Evolutionary conservation across 2,329 filamentous ascomycete genomes (phyloP), one percentile per base, ranked within the genome.

Genomic region (Byssochlamys sp.): DNA sequence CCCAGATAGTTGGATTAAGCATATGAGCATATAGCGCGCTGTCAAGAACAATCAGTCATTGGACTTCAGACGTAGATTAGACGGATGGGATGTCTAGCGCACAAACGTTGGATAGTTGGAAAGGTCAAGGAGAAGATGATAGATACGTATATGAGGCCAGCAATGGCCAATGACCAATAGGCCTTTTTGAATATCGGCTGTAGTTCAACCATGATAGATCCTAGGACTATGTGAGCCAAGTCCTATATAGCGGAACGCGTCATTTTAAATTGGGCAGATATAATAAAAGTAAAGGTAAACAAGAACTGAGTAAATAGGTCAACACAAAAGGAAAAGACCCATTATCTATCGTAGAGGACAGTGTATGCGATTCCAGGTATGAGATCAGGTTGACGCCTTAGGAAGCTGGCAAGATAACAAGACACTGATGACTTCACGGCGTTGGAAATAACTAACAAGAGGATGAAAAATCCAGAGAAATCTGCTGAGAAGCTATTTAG

Each of bases 21-120:
- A 87, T 88, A 73, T 97, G 87, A 28, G 87, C 85, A 70, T 97
- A 99, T 4, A 96, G 72, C 26, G 88, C 86, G 68, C 91, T 95
- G 64, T 54, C 39, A 45, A 48, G 9, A 59, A 57, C 31, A 48
- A 52, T 35, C 51, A 31, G 60, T 39, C 11, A 27, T 33, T 45
- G 25, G 29, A 7, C 7, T 50, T 48, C 7, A 19, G 33, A 55
- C 35, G 11, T 39, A n/a, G 53, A 49, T 56, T 10, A 27, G 14
- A 24, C 6, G 33, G 24, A 14, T 28, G 26, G 11, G 7, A 26
- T 24, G 11, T 19, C 14, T 53, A 31, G 73, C 85, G 75, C 79
- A 95, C 91, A 91, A 85, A 75, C 88, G 81, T 71, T 97, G 92
- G 55, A 95, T 77, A 64, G 80, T 83, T 2, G 89, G 85, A 65